These are phyloP conservation scores for Warburgia ugandensis DNA, from an alignment of 164 flowering plant species.

Conservation along the genomic window DNA sequence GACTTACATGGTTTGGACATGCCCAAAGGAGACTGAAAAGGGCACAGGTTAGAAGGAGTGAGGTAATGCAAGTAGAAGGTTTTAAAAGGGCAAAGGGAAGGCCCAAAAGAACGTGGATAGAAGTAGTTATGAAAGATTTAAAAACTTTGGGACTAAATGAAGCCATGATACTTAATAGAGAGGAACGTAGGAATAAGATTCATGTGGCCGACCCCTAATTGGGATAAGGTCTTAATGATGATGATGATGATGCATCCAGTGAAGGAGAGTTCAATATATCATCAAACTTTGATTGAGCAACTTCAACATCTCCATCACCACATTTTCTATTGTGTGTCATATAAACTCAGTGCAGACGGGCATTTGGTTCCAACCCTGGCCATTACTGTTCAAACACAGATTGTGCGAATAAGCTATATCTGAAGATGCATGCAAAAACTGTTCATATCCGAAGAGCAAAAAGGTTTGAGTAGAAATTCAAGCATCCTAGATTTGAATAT, in stretches of 20 bases:
- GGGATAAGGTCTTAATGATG: conserved; percentile 81
- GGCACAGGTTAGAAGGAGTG: too few relatives aligned
- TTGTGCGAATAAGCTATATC: conserved; percentile 15
- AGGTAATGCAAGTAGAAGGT: too few relatives aligned
- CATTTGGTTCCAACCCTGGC: conserved; percentile 84
- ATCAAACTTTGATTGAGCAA: conserved; percentile 89
- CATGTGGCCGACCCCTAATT: conserved; percentile 77
- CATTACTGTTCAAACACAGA: conserved; percentile 44
- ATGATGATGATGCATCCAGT: conserved; percentile 71
- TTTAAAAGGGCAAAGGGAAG: too few relatives aligned
- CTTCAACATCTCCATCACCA: conserved; percentile 57
- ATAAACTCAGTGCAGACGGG: conserved; percentile 77
- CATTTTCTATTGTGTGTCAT: conserved; percentile 63
- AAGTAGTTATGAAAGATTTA: too few relatives aligned
- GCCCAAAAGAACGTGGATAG: too few relatives aligned
- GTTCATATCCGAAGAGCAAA: not conserved
- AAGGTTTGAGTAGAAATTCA: too few relatives aligned
- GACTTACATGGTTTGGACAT: too few relatives aligned
- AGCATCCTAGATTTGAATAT: too few relatives aligned
- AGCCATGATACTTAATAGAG: conserved; percentile 77
- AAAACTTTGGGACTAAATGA: too few relatives aligned
- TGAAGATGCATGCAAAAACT: conserved; percentile 3
- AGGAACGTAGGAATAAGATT: conserved; percentile 82
- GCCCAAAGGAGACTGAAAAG: too few relatives aligned
- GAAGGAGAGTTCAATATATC: conserved; percentile 80